Conservation (phyloP, 441 rosid genomes). For the Pelargonium citronellum region DNA sequence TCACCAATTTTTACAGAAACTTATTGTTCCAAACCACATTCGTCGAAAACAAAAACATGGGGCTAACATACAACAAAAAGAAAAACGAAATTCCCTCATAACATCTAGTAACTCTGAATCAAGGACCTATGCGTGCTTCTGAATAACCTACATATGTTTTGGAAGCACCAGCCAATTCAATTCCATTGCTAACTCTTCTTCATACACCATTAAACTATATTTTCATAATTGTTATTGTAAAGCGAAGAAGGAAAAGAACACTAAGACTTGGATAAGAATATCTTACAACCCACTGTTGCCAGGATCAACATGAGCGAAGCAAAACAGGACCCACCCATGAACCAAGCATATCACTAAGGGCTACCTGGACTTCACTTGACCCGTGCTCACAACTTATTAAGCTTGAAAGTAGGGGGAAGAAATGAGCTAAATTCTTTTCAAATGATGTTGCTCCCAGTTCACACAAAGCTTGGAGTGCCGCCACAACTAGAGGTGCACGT, state of each 20-base stretch:
- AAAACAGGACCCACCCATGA: conserved; percentile 80
- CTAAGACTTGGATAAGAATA: conserved; percentile 19
- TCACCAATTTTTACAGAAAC: conserved; percentile 19
- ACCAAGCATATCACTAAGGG: conserved; percentile 84
- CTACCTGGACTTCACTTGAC: conserved; percentile 81
- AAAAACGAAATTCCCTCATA: conserved; percentile 15
- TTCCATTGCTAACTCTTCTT: conserved; percentile 23
- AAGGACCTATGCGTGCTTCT: conserved; percentile 21
- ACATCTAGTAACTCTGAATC: conserved; percentile 24
- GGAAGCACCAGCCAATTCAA: conserved; percentile 26
- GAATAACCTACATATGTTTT: conserved; percentile 23
- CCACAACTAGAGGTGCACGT: conserved; percentile 89
- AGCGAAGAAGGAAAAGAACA: background rate
- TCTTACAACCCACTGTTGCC: conserved; percentile 28
- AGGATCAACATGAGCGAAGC: conserved; percentile 65
- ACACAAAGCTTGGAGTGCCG: conserved; percentile 80
- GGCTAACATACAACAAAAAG: conserved; percentile 34
- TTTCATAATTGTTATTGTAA: conserved; percentile 20
- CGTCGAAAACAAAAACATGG: background rate
- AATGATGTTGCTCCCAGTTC: conserved; percentile 65
- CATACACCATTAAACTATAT: conserved; percentile 35
- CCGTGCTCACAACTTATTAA: conserved; percentile 93
- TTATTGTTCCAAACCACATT: conserved; percentile 6
- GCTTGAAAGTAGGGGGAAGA: conserved; percentile 75
- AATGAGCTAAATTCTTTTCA: conserved; percentile 56